phyloP scores from a whole-genome alignment of 2,329 filamentous ascomycete species.

The Talaromyces atroroseus region DNA sequence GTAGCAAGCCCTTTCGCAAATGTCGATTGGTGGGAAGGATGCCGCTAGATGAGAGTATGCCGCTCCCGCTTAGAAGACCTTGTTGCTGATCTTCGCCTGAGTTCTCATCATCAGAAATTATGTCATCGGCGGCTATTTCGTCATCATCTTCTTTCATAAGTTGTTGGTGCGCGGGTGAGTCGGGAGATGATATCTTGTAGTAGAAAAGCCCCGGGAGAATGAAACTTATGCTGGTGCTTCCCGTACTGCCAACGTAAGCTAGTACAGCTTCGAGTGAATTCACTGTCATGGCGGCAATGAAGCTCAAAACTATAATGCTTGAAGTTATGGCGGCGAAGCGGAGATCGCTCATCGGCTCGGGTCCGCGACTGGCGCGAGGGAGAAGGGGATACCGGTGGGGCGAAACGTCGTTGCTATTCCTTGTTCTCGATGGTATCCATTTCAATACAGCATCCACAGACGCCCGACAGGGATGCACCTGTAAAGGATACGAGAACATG shows the following conservation, averaged over 20 bases:
- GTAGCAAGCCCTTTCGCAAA: slow-evolving; percentile 59
- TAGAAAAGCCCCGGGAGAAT: slow-evolving; percentile 95
- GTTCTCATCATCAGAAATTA: slow-evolving; percentile 36
- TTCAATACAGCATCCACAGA: slow-evolving; percentile 89
- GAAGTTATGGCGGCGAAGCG: slow-evolving; percentile 89
- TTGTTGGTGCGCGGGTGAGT: slow-evolving; percentile 78
- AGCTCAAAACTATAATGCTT: slow-evolving; percentile 74
- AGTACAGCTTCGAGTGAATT: slow-evolving; percentile 84
- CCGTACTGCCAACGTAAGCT: slow-evolving; percentile 91
- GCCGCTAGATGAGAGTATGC: slow-evolving; percentile 50
- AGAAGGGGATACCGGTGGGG: slow-evolving; percentile 42
- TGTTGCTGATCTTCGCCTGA: slow-evolving; percentile 29
- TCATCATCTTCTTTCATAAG: slow-evolving; percentile 88
- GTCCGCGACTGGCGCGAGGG: slow-evolving; percentile 33
- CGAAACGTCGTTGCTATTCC: slow-evolving; percentile 36
- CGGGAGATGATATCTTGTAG: slow-evolving; percentile 92
- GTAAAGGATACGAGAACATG: slow-evolving; percentile 91
- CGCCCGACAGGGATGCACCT: slow-evolving; percentile 94
- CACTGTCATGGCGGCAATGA: slow-evolving; percentile 85
- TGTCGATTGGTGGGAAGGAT: slow-evolving; percentile 58
- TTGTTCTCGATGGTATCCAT: slow-evolving; percentile 62
- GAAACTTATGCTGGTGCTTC: slow-evolving; percentile 92
- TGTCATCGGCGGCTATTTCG: slow-evolving; percentile 49
- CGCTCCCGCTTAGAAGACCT: slow-evolving; percentile 32
- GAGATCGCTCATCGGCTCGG: slow-evolving; percentile 70